phyloP scores from a whole-genome alignment of 345 rosid genomes.

The Syzygium jambos region DNA sequence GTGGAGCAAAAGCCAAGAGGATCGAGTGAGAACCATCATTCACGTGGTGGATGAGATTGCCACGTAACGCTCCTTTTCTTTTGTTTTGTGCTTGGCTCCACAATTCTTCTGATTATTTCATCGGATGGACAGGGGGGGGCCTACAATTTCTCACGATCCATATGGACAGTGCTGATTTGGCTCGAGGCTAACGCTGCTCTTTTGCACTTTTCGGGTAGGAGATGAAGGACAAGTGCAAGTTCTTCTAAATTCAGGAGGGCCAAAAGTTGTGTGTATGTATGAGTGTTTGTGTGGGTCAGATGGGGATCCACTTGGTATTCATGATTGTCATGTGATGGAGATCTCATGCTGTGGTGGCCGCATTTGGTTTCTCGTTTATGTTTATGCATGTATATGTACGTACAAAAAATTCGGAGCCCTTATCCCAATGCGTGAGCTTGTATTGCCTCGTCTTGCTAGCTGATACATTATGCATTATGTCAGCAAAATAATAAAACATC shows the following conservation, averaged over 20 bases:
- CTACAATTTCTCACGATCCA: neutral
- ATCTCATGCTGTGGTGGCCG: neutral
- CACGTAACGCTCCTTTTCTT: neutral
- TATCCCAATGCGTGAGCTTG: neutral
- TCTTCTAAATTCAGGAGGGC: neutral
- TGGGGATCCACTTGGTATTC: neutral
- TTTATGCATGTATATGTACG: neutral
- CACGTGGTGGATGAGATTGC: neutral
- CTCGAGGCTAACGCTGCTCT: neutral
- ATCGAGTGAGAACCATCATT: neutral
- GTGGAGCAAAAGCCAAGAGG: neutral
- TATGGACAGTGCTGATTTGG: neutral
- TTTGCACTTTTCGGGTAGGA: neutral
- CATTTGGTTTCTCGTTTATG: neutral
- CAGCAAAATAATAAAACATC: neutral
- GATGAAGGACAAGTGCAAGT: neutral
- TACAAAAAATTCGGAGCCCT: fast-evolving
- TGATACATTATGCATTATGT: neutral
- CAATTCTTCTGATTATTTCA: neutral
- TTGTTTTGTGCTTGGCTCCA: neutral
- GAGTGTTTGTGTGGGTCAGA: neutral
- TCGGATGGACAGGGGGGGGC: neutral
- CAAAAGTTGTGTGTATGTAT: neutral
- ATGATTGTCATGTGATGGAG: neutral
- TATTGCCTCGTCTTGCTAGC: neutral